Percentiles rank a stretch among this genome's conserved stretches.
Evolutionary conservation across 305 asterid species (phyloP).

Genomic region (Solanum hybrid): DNA sequence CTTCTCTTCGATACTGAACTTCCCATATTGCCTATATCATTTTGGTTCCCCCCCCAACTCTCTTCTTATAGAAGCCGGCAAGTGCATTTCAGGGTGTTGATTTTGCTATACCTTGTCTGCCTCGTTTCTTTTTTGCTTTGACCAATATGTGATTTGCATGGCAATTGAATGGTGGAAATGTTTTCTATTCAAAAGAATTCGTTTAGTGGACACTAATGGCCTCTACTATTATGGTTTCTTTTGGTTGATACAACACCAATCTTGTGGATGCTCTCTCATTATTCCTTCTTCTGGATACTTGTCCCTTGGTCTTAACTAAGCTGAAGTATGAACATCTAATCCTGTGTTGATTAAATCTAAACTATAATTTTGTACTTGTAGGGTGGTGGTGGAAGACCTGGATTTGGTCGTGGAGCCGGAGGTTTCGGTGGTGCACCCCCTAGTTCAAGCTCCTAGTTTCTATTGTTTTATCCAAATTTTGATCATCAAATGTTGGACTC

Average conservation of each 20-base stretch:
- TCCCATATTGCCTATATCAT: not conserved
- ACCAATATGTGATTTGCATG: not conserved
- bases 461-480: not conserved
- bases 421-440: constrained; percentile 79
- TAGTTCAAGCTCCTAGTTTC: constrained; percentile 38
- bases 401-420: constrained; percentile 85
- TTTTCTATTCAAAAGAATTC: not conserved
- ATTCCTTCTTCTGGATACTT: not conserved
- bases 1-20: not conserved
- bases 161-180: not conserved
- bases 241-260: not conserved
- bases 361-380: constrained; percentile 8
- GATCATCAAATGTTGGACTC: not conserved
- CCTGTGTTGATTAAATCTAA: not conserved
- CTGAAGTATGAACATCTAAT: not conserved
- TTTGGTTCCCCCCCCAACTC: not conserved
- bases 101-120: not conserved
- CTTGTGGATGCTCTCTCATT: not conserved
- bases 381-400: constrained; percentile 80
- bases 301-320: not conserved
- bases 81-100: not conserved
- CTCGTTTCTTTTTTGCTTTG: not conserved
- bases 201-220: not conserved
- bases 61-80: not conserved
- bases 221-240: not conserved